These are phyloP conservation scores for Melanomma pulvis-pyrius DNA, from an alignment of 495 filamentous ascomycete species.

Conservation along the genomic window DNA sequence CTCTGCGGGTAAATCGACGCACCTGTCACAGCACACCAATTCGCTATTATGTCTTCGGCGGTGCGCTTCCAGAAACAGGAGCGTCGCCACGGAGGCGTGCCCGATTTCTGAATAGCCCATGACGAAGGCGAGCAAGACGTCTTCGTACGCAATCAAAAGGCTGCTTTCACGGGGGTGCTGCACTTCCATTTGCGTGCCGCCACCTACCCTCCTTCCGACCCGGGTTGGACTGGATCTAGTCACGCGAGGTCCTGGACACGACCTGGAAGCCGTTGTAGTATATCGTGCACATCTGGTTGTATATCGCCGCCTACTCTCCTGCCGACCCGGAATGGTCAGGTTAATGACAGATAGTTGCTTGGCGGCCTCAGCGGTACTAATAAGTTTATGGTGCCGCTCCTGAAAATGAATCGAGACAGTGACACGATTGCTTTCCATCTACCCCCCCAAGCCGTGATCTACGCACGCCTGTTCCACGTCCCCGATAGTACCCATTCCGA, in stretches of 20 bases:
- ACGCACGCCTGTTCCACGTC: constrained; percentile 5
- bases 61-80: constrained; percentile 18
- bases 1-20: constrained; percentile 29
- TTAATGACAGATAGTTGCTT: constrained; percentile 35
- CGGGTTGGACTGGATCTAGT: constrained; percentile 27
- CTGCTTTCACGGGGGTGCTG: background rate
- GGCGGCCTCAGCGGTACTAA: constrained; percentile 29
- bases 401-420: constrained; percentile 9
- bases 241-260: constrained; percentile 28
- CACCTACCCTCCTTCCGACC: constrained; percentile 22
- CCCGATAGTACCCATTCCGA: constrained; percentile 12
- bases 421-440: constrained; percentile 13
- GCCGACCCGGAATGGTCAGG: constrained; percentile 28
- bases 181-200: constrained; percentile 12
- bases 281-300: constrained; percentile 29
- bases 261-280: constrained; percentile 29
- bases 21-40: constrained; percentile 23
- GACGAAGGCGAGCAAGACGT: background rate
- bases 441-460: constrained; percentile 7
- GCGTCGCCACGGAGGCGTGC: constrained; percentile 14
- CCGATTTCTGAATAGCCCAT: constrained; percentile 9
- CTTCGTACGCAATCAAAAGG: constrained; percentile 29
- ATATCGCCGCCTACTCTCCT: constrained; percentile 25
- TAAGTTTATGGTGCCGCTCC: constrained; percentile 32
- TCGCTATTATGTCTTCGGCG: constrained; percentile 3